Percentiles rank a stretch among this genome's conserved stretches.
Evolutionary conservation across 2,329 filamentous ascomycete genomes (phyloP).

Genomic region (Beauveria sp.): DNA sequence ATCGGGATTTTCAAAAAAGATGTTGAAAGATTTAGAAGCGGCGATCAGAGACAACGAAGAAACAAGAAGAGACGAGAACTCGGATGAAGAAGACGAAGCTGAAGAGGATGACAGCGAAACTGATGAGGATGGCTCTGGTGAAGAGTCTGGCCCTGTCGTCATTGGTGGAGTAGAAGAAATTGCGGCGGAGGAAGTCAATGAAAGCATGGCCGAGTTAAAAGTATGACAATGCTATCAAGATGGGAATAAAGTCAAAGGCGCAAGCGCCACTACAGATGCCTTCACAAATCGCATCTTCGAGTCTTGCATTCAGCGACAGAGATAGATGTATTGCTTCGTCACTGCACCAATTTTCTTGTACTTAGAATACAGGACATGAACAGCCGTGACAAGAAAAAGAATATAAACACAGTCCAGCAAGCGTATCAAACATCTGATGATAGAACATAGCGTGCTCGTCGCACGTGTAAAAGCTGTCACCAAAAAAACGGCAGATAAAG

Average conservation of each 20-base stretch:
- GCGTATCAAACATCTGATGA: constrained; percentile 25
- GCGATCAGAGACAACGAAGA: constrained; percentile 77
- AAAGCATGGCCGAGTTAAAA: constrained; percentile 23
- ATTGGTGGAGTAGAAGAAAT: constrained; percentile 16
- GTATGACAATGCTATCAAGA: constrained; percentile 15
- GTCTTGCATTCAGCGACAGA: neutral
- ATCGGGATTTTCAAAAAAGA: constrained; percentile 93
- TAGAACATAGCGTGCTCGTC: constrained; percentile 29
- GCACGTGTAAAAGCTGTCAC: constrained; percentile 22
- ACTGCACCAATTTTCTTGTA: constrained; percentile 13
- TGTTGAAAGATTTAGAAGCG: constrained; percentile 85
- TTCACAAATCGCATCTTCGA: neutral
- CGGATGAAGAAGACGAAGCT: constrained; percentile 21
- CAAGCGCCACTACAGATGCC: neutral
- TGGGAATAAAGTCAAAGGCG: neutral
- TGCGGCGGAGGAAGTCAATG: constrained; percentile 15
- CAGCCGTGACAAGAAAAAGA: constrained; percentile 20
- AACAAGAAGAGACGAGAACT: constrained; percentile 29
- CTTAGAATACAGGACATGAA: constrained; percentile 32
- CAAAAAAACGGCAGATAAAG: constrained; percentile 6
- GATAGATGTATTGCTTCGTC: constrained; percentile 4
- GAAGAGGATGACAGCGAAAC: constrained; percentile 21
- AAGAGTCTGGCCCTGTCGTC: constrained; percentile 17
- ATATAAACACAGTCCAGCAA: constrained; percentile 23
- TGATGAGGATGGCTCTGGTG: constrained; percentile 16